Conservation (phyloP, 2,329 filamentous ascomycete genomes). For the Colletotrichum limetticola region DNA sequence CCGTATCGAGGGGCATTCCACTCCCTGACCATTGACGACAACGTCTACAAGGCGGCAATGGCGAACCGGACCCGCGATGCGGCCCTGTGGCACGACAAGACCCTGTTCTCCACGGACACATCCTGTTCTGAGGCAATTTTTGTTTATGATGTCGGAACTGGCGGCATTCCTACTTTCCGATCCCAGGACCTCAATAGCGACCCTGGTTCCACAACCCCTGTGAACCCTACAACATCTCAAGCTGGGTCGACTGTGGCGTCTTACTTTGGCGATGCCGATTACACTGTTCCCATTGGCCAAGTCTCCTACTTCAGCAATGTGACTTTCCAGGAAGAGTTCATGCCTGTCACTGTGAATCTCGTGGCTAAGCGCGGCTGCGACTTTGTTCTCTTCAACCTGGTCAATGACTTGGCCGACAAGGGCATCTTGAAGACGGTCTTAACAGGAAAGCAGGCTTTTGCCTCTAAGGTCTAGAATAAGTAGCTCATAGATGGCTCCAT, state of each 20-base stretch:
- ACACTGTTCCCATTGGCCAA: slow-evolving; percentile 55
- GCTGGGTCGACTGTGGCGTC: slow-evolving; percentile 37
- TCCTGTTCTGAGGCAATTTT: slow-evolving; percentile 53
- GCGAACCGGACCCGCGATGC: neutral
- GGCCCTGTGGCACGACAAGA: slow-evolving; percentile 46
- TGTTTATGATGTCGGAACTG: slow-evolving; percentile 54
- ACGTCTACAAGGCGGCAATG: neutral
- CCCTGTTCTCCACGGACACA: slow-evolving; percentile 48
- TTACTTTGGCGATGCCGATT: slow-evolving; percentile 48
- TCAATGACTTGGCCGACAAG: slow-evolving; percentile 50
- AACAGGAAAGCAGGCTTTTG: slow-evolving; percentile 41
- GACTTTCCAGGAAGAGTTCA: slow-evolving; percentile 50
- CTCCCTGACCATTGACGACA: slow-evolving; percentile 38
- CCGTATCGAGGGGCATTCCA: neutral
- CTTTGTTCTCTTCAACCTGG: slow-evolving; percentile 52
- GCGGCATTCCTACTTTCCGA: slow-evolving; percentile 51
- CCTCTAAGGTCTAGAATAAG: neutral
- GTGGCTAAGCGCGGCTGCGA: slow-evolving; percentile 56
- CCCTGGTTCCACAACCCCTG: slow-evolving; percentile 43
- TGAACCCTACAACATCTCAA: slow-evolving; percentile 40
- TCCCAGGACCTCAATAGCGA: slow-evolving; percentile 46
- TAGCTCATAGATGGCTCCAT: neutral
- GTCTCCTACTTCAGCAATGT: slow-evolving; percentile 51
- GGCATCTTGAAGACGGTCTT: slow-evolving; percentile 50
- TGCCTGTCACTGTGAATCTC: slow-evolving; percentile 54